A percentile compares a stretch with the other conserved stretches of the same genome.
Conservation (phyloP, 2,329 filamentous ascomycete genomes). For the Amylocarpus encephaloides region DNA sequence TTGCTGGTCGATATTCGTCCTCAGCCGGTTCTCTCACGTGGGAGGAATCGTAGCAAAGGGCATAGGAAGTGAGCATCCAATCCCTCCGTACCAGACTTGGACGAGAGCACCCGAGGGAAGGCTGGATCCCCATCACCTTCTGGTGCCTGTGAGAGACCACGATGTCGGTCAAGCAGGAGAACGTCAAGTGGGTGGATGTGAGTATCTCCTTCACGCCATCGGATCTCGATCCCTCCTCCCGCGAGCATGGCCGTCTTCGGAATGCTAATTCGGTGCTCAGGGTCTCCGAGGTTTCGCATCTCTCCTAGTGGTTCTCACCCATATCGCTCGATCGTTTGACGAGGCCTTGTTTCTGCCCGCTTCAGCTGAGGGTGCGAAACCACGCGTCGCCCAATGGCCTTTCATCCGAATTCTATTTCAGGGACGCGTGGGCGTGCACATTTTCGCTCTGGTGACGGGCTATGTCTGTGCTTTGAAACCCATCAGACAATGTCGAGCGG, state of each 20-base stretch:
- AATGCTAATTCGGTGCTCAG: conserved; percentile 30
- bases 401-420: conserved; percentile 53
- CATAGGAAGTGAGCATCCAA: too few relatives aligned
- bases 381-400: conserved; percentile 50
- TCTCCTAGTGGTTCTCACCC: conserved; percentile 47
- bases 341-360: conserved; percentile 43
- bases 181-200: conserved; percentile 57
- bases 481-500: conserved; percentile 47
- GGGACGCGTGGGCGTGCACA: conserved; percentile 58
- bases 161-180: conserved; percentile 32
- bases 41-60: too few relatives aligned
- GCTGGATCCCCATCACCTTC: background rate
- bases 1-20: too few relatives aligned
- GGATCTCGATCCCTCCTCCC: background rate
- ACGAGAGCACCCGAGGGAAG: background rate
- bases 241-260: conserved; percentile 5
- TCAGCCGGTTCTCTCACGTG: too few relatives aligned
- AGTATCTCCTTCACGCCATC: conserved; percentile 21
- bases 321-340: conserved; percentile 47
- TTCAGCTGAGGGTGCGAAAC: conserved; percentile 37
- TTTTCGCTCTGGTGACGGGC: conserved; percentile 60
- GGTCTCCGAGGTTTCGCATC: conserved; percentile 51
- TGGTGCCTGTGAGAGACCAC: background rate
- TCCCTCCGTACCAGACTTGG: too few relatives aligned
- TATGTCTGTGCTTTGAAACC: conserved; percentile 59